Evolutionary conservation across 108 stramenopile genomes (phyloP), one percentile per base, ranked within the genome.

Genomic region (Fragilaria radians): DNA sequence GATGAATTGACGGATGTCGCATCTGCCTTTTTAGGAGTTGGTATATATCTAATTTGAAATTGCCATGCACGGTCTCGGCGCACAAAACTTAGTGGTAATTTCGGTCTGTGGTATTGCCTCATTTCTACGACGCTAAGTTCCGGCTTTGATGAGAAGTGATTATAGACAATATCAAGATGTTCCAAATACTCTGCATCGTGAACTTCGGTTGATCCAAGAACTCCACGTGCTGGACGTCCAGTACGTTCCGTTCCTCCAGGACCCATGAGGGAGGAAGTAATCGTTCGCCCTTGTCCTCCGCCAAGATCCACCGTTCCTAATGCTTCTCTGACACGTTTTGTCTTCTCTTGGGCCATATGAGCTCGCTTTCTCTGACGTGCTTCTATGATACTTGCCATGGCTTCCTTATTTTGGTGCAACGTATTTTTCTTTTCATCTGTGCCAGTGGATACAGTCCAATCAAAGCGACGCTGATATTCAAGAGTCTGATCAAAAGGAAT

Each of bases 211-310:
- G 70, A 66, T 28, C 79, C 80, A 22, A 81, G 48, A 11, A 59
- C 71, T 48, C 75, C 77, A 30, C 86, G 66, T 7, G 71, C 69
- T 14, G 87, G 87, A 14, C 91, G 59, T 25, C 91, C 91, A 1
- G 86, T 93, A 19, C 91, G 71, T 70, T 93, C 91, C 0, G 91
- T 89, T 32, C 91, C 91, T 24, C 91, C 91, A 0, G 91, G 91
- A 21, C 91, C 91, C 91, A 93, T 93, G 49, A 93, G 58, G 24
- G 79, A 81, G 48, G 77, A 79, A 0, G 91, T 93, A 67, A 93
- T 89, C 32, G 86, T 81, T 18, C 91, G 73, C 42, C 91, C 91
- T 21, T 81, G 79, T 27, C 91, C 91, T 28, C 77, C 71, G 4
- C 78, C 82, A 29, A 83, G 27, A 28, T 34, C 46, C 36, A 93